Evolutionary conservation across 768 basidiomycete species (phyloP).

Genomic region (Boletus patriciae): DNA sequence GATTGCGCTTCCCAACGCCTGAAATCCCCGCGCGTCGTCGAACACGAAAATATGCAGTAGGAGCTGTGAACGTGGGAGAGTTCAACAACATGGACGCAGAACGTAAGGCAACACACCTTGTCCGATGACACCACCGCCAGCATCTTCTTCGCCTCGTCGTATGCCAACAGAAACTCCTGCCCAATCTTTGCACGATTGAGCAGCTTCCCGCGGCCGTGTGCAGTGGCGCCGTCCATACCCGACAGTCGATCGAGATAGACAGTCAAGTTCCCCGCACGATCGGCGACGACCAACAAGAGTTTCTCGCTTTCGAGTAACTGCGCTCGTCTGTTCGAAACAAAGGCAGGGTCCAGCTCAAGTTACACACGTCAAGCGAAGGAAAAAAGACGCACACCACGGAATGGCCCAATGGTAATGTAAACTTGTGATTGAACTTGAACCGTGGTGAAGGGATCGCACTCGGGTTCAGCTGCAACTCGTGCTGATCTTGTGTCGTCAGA

Average conservation of each 20-base stretch:
- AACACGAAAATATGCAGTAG: neutral
- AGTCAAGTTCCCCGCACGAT: conserved; percentile 33
- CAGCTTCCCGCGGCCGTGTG: conserved; percentile 25
- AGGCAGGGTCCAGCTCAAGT: no score
- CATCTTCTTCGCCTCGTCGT: conserved; percentile 52
- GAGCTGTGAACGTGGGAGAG: conserved; percentile 21
- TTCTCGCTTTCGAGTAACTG: conserved; percentile 44
- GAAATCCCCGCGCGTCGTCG: no score
- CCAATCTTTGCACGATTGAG: conserved; percentile 50
- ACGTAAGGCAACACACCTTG: conserved; percentile 34
- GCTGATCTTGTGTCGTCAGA: conserved; percentile 29
- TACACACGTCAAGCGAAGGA: no score
- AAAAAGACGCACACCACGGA: conserved; percentile 15
- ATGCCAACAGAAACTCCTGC: conserved; percentile 44
- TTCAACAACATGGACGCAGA: accelerated
- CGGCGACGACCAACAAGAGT: conserved; percentile 43
- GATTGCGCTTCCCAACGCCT: no score
- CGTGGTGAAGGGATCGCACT: no score
- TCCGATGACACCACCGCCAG: conserved; percentile 44
- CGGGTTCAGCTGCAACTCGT: conserved; percentile 10
- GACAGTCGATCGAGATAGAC: conserved; percentile 41
- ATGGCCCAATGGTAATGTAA: conserved; percentile 10
- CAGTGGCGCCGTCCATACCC: conserved; percentile 35
- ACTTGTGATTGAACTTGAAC: no score
- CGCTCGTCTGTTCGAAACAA: no score